These are phyloP conservation scores for Furcasterigmium furcatum DNA, from an alignment of 2,329 filamentous ascomycete genomes.

Conservation along the genomic window DNA sequence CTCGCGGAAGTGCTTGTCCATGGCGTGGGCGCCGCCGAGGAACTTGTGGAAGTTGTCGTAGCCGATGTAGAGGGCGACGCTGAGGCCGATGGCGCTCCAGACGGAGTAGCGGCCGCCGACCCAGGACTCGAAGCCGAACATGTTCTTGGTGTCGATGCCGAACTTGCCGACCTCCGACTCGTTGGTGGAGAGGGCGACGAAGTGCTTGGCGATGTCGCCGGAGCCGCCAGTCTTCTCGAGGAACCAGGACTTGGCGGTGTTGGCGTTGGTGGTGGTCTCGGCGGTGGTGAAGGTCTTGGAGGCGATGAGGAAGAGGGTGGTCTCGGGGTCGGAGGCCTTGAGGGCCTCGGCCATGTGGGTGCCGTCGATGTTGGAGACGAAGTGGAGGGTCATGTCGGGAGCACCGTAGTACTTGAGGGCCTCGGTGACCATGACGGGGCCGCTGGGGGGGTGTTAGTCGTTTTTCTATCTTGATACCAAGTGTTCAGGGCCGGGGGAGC, in stretches of 20 bases:
- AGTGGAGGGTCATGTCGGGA: conserved; percentile 84
- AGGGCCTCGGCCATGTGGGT: conserved; percentile 96
- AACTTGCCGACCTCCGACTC: conserved; percentile 95
- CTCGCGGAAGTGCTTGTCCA: conserved; percentile 97
- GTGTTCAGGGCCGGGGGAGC: too few species aligned
- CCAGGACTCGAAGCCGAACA: conserved; percentile 99
- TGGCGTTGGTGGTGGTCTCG: conserved; percentile 95
- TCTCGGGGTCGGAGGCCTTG: conserved; percentile 85
- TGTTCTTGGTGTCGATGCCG: conserved; percentile 97
- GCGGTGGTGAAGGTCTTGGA: conserved; percentile 99
- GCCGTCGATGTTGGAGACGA: conserved; percentile 99
- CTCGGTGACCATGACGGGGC: conserved; percentile 98
- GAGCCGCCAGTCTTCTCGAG: conserved; percentile 72
- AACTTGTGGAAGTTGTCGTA: conserved; percentile 98
- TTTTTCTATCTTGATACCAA: too few species aligned
- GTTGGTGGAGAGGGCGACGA: conserved; percentile 96
- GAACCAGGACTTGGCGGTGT: conserved; percentile 97
- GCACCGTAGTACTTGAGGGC: conserved; percentile 93
- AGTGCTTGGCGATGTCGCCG: conserved; percentile 95
- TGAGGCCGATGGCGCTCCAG: conserved; percentile 97
- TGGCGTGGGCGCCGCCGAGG: conserved; percentile 88
- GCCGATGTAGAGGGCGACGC: conserved; percentile 90
- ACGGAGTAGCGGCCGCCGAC: conserved; percentile 97
- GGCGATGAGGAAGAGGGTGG: conserved; percentile 96
- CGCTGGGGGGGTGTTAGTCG: conserved; percentile 47